Percentiles rank a stretch among this genome's conserved stretches.
These are phyloP conservation scores for Lepidium sativum DNA, from an alignment of 345 rosid species.

Conservation along the genomic window DNA sequence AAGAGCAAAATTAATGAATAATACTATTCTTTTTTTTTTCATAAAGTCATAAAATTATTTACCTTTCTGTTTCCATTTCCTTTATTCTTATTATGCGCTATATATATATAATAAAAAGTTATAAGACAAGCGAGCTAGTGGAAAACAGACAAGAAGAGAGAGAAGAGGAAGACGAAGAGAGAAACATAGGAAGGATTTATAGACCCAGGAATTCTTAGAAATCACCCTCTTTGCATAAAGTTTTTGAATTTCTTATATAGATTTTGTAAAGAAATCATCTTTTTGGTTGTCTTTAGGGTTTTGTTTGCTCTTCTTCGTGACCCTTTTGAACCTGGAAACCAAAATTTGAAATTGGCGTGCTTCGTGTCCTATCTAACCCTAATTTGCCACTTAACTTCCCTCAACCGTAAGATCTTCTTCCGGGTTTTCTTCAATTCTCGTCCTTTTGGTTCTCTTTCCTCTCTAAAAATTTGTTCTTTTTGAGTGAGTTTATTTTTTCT, in stretches of 20 bases:
- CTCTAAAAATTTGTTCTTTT: neutral
- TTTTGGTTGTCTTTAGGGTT: conserved; percentile 1
- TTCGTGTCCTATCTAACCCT: conserved; percentile 77
- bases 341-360: conserved; percentile 35
- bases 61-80: neutral
- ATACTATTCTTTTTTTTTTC: neutral
- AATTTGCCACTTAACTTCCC: conserved; percentile 34
- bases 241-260: neutral
- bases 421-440: conserved; percentile 3
- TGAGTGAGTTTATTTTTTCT: neutral
- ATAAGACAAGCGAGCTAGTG: conserved; percentile 16
- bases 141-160: conserved; percentile 6
- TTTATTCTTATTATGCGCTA: too few relatives aligned
- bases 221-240: conserved; percentile 33
- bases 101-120: neutral
- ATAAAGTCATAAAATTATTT: neutral
- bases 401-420: conserved; percentile 3
- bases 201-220: conserved; percentile 68
- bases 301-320: conserved; percentile 23
- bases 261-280: too few relatives aligned
- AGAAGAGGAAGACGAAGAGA: conserved; percentile 7
- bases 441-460: neutral
- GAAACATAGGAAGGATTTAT: conserved; percentile 41
- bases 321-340: conserved; percentile 18
- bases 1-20: too few relatives aligned